Conservation (phyloP, 75 land plant species). For the Cupressus sempervirens region DNA sequence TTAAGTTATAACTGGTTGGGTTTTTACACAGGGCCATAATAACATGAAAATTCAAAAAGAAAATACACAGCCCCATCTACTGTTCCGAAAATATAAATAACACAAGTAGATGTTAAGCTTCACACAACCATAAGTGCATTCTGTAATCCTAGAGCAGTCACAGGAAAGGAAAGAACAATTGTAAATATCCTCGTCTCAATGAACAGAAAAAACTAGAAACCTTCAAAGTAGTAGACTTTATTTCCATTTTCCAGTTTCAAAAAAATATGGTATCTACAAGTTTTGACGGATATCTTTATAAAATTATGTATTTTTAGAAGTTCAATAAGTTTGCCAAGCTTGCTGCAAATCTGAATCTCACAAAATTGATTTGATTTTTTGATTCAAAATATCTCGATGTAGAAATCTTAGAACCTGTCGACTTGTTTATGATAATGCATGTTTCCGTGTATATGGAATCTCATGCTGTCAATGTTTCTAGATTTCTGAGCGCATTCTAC, state of each 20-base stretch:
- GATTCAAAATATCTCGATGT: background rate
- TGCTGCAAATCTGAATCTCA: no score
- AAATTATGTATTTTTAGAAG: no score
- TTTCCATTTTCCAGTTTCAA: no score
- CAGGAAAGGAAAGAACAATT: no score
- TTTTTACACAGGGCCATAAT: background rate
- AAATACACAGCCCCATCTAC: background rate
- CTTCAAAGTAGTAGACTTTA: background rate
- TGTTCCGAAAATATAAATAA: no score
- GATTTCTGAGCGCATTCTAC: background rate
- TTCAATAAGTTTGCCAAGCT: no score
- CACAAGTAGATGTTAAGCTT: background rate
- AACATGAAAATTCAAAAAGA: background rate
- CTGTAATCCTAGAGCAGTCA: background rate
- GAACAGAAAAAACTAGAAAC: background rate
- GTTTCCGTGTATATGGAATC: background rate
- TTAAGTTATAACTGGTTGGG: no score
- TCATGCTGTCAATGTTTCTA: background rate
- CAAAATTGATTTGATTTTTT: no score
- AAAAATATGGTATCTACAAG: no score
- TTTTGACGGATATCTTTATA: no score
- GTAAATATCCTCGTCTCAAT: no score
- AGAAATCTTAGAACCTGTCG: background rate
- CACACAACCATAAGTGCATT: background rate
- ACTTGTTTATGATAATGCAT: background rate